A percentile compares a stretch with the other conserved stretches of the same genome.
Conservation (phyloP, 2,329 filamentous ascomycete genomes). For the Hortaea werneckii region DNA sequence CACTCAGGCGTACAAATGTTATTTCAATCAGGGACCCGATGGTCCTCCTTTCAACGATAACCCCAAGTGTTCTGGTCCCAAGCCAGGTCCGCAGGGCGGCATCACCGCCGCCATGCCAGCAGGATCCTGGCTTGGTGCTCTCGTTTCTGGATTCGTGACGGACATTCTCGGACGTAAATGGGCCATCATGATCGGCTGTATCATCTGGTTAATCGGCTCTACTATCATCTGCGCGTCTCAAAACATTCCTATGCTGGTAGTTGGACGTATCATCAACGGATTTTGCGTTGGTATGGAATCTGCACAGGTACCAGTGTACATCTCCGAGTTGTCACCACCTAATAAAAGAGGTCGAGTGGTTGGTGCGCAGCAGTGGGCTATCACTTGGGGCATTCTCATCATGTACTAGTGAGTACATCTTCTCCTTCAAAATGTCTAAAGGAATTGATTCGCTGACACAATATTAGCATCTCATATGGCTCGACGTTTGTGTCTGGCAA, state of each 20-base stretch:
- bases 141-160: slow-evolving; percentile 49
- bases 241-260: slow-evolving; percentile 60
- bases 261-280: slow-evolving; percentile 61
- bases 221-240: slow-evolving; percentile 53
- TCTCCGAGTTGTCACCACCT: slow-evolving; percentile 54
- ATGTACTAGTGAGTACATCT: too few relatives aligned
- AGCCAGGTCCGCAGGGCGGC: slow-evolving; percentile 49
- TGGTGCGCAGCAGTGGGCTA: slow-evolving; percentile 61
- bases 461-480: slow-evolving; percentile 51
- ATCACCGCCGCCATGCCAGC: slow-evolving; percentile 63
- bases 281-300: slow-evolving; percentile 64
- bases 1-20: slow-evolving; percentile 57
- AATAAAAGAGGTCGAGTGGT: slow-evolving; percentile 54
- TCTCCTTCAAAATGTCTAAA: too few relatives aligned
- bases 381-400: slow-evolving; percentile 55
- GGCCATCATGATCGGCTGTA: slow-evolving; percentile 35
- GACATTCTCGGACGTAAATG: slow-evolving; percentile 46
- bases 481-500: too few relatives aligned
- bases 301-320: slow-evolving; percentile 59
- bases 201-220: slow-evolving; percentile 47
- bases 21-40: slow-evolving; percentile 50
- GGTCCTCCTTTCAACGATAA: too few relatives aligned
- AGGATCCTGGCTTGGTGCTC: slow-evolving; percentile 57
- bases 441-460: too few relatives aligned
- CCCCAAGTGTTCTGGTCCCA: slow-evolving; percentile 40